Conservation (phyloP, 257 asterid species). For the Nicotiana otophora region DNA sequence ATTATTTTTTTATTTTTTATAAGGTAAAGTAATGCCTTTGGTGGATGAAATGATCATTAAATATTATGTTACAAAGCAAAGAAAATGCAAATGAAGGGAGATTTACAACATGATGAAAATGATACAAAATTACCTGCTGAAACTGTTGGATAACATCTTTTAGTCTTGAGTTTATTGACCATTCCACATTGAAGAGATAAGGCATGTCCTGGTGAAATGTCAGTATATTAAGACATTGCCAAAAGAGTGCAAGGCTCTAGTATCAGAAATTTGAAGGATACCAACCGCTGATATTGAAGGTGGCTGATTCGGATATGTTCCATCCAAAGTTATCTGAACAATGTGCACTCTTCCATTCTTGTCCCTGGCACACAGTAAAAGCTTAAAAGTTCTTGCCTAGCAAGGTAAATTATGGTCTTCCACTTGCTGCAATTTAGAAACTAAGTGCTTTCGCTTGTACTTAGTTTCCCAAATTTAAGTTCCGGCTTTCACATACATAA, state of each 20-base stretch:
- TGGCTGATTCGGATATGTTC: conserved; percentile 48
- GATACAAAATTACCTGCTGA: conserved; percentile 37
- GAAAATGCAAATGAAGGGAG: neutral
- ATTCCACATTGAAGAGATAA: conserved; percentile 38
- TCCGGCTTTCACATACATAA: too few relatives aligned
- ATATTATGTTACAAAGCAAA: neutral
- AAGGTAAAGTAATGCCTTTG: neutral
- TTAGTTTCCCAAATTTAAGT: too few relatives aligned
- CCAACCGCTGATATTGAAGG: conserved; percentile 70
- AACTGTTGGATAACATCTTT: conserved; percentile 58
- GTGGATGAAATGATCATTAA: neutral
- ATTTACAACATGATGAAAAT: neutral
- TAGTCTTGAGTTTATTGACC: conserved; percentile 55
- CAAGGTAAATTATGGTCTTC: neutral
- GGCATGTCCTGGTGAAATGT: conserved; percentile 55
- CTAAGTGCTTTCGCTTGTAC: neutral
- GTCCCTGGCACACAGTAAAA: conserved; percentile 41
- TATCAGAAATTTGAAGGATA: conserved; percentile 8
- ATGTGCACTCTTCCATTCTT: conserved; percentile 51
- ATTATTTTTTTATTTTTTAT: neutral
- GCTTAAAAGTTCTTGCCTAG: conserved; percentile 1
- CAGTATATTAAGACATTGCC: conserved; percentile 6
- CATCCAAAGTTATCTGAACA: conserved; percentile 53
- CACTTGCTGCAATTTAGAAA: neutral
- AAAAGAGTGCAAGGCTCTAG: neutral